Conservation (phyloP, 140 eudicot species). For the Eryngium alpinum region DNA sequence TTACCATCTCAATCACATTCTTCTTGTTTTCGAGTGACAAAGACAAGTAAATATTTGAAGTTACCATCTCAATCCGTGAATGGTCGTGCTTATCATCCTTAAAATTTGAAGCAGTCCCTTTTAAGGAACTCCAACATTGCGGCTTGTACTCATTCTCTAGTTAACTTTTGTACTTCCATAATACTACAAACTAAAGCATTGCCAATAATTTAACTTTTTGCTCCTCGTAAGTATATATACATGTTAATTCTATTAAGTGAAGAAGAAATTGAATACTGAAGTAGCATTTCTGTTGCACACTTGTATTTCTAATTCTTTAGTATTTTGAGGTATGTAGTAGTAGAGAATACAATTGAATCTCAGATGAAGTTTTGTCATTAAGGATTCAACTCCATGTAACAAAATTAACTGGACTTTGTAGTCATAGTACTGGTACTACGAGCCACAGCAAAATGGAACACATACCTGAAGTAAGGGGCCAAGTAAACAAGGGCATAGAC, state of each 20-base stretch:
- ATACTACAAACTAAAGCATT: not conserved
- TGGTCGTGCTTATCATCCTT: not conserved
- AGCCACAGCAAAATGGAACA: not conserved
- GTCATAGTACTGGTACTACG: no score
- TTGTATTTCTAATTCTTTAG: not conserved
- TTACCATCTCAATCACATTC: no score
- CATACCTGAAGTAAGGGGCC: constrained; percentile 87
- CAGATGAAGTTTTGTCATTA: no score
- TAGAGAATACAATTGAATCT: not conserved
- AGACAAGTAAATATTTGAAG: not conserved
- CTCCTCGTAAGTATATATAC: not conserved
- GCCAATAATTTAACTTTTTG: not conserved
- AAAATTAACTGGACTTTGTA: no score
- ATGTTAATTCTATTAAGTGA: not conserved
- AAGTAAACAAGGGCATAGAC: constrained; percentile 71
- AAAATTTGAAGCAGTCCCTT: not conserved
- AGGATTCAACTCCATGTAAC: no score
- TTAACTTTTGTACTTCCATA: not conserved
- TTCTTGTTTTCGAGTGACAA: not conserved
- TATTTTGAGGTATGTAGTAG: not conserved
- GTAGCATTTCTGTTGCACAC: no score
- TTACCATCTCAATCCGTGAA: no score
- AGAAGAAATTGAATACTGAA: not conserved
- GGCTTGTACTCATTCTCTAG: not conserved
- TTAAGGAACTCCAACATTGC: not conserved